Conservation (phyloP, 1,284 basidiomycete genomes). For the Cryptococcus wingfieldii region DNA sequence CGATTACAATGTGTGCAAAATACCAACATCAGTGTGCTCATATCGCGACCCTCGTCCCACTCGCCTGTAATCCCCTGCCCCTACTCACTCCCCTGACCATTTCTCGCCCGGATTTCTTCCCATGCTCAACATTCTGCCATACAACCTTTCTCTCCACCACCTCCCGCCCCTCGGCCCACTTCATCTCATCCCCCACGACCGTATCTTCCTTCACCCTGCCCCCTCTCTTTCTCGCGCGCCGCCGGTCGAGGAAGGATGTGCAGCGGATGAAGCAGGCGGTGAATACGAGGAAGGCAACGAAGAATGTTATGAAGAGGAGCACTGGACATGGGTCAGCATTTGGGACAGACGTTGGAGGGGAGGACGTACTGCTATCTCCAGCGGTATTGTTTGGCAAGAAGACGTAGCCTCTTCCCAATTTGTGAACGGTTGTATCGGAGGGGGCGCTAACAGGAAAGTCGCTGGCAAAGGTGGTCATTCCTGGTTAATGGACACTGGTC, state of each 20-base stretch:
- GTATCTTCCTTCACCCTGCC: slow-evolving; percentile 1
- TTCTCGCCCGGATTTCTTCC: neutral
- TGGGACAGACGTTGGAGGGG: neutral
- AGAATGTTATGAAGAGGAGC: slow-evolving; percentile 3
- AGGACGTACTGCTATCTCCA: slow-evolving; percentile 31
- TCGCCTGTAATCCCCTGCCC: neutral
- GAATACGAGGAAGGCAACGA: neutral
- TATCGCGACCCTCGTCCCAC: neutral
- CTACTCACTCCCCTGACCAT: neutral
- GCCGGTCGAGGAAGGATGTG: neutral
- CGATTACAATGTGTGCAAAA: neutral
- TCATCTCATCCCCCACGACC: neutral
- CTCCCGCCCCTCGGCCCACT: neutral
- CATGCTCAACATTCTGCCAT: neutral
- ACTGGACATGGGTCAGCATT: neutral
- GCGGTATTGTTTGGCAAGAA: slow-evolving; percentile 21
- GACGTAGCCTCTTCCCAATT: slow-evolving; percentile 19
- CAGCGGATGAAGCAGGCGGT: neutral
- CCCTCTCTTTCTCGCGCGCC: neutral
- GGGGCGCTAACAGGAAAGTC: slow-evolving; percentile 28
- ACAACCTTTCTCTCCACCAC: neutral
- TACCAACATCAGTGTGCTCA: neutral
- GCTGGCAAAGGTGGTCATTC: slow-evolving; percentile 24
- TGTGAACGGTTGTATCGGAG: neutral
- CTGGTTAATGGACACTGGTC: slow-evolving; percentile 7